Base-by-base conservation (phyloP, 2,329 filamentous ascomycete species). In the Botrytis cinerea region DNA sequence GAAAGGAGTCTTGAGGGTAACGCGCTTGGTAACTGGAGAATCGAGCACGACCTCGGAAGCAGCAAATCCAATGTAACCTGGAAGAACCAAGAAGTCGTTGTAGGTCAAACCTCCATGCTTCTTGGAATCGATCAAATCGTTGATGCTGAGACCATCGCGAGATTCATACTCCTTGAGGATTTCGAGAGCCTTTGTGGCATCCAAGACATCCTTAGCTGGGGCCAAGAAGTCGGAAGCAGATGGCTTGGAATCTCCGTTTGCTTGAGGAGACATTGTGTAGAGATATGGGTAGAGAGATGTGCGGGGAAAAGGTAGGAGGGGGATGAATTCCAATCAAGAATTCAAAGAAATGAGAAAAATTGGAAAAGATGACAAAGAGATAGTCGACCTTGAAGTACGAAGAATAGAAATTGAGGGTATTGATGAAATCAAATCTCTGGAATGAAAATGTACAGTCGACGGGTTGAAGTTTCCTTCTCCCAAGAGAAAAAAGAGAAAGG, bases 1-100 rank as follows among this genome's bases (percentile, higher is more conserved):
- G 81, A 99, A 95, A 75, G 96, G 96, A 10, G 95, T 97, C 89
- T 98, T 99, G 82, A 99, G 88, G 51, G 93, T 91, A 84, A 99
- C 97, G 81, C 94, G 91, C 89, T 97, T 97, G 79, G 96, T 99
- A 80, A 99, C 88, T 74, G 94, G 94, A 51, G 95, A 94, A 79
- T 98, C 96, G 75, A 99, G 91, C 67, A 85, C 85, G 78, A 98
- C 96, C 76, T 93, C 92, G 70, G 93, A 94, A 80, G 97, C 96
- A 77, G 96, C 90, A 85, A 99, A 99, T 84, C 95, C 96, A 85
- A 99, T 98, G 86, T 98, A 97, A 82, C 97, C 97, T 74, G 96
- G 96, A 75, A 99, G 89, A 80, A 99, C 86, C 76, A 99, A 90
- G 87, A 99, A 99, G 85, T 99, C 96, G 84, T 99, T 99, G 89